These are phyloP conservation scores for Fraxinus nigra DNA, from an alignment of 305 asterid genomes.

Conservation along the genomic window DNA sequence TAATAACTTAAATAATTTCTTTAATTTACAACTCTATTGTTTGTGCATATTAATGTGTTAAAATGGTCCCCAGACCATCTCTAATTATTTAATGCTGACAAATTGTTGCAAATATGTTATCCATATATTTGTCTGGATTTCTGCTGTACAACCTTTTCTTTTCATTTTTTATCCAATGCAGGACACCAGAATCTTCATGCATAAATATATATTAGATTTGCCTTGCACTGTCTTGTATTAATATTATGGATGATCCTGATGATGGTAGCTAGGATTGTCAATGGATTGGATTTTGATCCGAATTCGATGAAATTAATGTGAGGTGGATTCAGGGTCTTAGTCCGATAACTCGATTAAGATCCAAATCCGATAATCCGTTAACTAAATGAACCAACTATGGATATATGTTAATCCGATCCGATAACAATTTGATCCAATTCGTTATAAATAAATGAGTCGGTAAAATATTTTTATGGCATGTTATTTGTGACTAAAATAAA, in stretches of 20 bases:
- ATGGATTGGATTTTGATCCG: too few relatives aligned
- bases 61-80: slow-evolving; percentile 32
- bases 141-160: slow-evolving; percentile 19
- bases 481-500: too few relatives aligned
- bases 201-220: neutral
- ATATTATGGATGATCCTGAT: neutral
- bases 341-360: too few relatives aligned
- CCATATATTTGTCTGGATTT: slow-evolving; percentile 21
- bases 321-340: too few relatives aligned
- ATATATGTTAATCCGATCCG: too few relatives aligned
- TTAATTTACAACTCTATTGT: slow-evolving; percentile 20
- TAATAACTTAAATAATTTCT: slow-evolving; percentile 21
- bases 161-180: neutral
- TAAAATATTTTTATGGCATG: too few relatives aligned
- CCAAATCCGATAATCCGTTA: too few relatives aligned
- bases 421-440: too few relatives aligned
- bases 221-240: neutral
- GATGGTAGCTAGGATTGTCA: neutral
- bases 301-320: too few relatives aligned
- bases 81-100: slow-evolving; percentile 30
- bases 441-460: too few relatives aligned
- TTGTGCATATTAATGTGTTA: slow-evolving; percentile 31
- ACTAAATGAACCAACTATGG: too few relatives aligned
- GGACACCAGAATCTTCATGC: neutral
- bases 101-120: slow-evolving; percentile 24